Percentiles rank a stretch among this genome's conserved stretches.
These are phyloP conservation scores for Acidomyces sp. DNA, from an alignment of 495 filamentous ascomycete species.

Conservation along the genomic window DNA sequence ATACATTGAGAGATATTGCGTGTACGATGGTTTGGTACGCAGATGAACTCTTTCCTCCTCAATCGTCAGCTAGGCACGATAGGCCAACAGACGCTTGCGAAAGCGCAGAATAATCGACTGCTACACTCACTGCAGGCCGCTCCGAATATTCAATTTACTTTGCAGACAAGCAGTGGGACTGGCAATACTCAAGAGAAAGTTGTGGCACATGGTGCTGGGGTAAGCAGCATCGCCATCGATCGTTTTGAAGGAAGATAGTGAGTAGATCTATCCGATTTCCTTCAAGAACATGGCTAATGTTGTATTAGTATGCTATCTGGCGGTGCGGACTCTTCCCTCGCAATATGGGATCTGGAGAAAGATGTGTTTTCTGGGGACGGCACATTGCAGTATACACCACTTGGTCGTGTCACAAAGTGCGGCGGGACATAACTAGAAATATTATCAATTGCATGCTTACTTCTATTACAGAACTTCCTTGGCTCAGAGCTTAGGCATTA, in stretches of 20 bases:
- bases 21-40: too few species aligned
- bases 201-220: slow-evolving; percentile 59
- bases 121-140: slow-evolving; percentile 47
- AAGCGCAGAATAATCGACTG: slow-evolving; percentile 48
- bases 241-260: slow-evolving; percentile 65
- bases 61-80: slow-evolving; percentile 56
- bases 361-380: slow-evolving; percentile 26
- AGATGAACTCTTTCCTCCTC: slow-evolving; percentile 72
- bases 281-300: slow-evolving; percentile 6
- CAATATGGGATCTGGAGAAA: slow-evolving; percentile 67
- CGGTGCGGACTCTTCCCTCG: slow-evolving; percentile 64
- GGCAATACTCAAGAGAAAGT: background rate
- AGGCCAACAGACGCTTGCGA: slow-evolving; percentile 45
- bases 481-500: slow-evolving; percentile 53
- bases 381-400: slow-evolving; percentile 35
- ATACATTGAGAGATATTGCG: background rate
- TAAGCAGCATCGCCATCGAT: slow-evolving; percentile 63
- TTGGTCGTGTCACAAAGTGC: slow-evolving; percentile 33
- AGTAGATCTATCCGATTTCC: slow-evolving; percentile 21
- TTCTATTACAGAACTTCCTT: slow-evolving; percentile 9
- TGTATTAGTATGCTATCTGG: slow-evolving; percentile 59
- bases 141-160: slow-evolving; percentile 54
- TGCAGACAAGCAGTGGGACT: slow-evolving; percentile 26
- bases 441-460: slow-evolving; percentile 13
- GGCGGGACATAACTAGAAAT: too few species aligned